A percentile compares a stretch with the other conserved stretches of the same genome.
These are phyloP conservation scores for Starmera pachycereana DNA, from an alignment of 805 yeast genomes.

Conservation along the genomic window DNA sequence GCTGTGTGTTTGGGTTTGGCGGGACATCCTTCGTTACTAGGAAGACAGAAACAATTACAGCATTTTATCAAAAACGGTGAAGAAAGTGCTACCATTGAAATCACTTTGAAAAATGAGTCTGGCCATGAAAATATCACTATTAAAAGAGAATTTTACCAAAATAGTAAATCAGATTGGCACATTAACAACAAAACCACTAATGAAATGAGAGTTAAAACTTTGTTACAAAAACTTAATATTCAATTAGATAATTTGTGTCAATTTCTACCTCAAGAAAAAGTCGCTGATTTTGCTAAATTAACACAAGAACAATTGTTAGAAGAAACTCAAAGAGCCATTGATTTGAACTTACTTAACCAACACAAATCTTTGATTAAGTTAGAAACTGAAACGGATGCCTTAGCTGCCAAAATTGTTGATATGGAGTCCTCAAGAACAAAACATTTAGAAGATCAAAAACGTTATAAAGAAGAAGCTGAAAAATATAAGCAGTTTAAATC, in stretches of 20 bases:
- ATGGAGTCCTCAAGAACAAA: slow-evolving; percentile 20
- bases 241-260: slow-evolving; percentile 91
- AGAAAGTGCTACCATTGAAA: slow-evolving; percentile 24
- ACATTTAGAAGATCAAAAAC: slow-evolving; percentile 24
- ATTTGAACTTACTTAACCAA: slow-evolving; percentile 42
- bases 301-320: slow-evolving; percentile 62
- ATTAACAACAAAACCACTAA: slow-evolving; percentile 30
- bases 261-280: slow-evolving; percentile 91
- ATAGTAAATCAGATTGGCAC: slow-evolving; percentile 40
- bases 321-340: slow-evolving; percentile 78
- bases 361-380: slow-evolving; percentile 48
- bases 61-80: slow-evolving; percentile 68
- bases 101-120: slow-evolving; percentile 23
- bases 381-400: slow-evolving; percentile 32
- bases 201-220: slow-evolving; percentile 35
- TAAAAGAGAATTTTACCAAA: slow-evolving; percentile 22
- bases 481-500: slow-evolving; percentile 35
- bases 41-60: slow-evolving; percentile 48
- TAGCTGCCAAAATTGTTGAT: slow-evolving; percentile 27
- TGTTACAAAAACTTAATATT: slow-evolving; percentile 47
- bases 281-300: slow-evolving; percentile 80
- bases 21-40: slow-evolving; percentile 66
- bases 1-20: slow-evolving; percentile 86
- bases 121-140: slow-evolving; percentile 32
- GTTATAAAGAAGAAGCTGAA: slow-evolving; percentile 38